Evolutionary conservation across 805 yeast genomes (phyloP).

Genomic region (Isabelozyma heimii): DNA sequence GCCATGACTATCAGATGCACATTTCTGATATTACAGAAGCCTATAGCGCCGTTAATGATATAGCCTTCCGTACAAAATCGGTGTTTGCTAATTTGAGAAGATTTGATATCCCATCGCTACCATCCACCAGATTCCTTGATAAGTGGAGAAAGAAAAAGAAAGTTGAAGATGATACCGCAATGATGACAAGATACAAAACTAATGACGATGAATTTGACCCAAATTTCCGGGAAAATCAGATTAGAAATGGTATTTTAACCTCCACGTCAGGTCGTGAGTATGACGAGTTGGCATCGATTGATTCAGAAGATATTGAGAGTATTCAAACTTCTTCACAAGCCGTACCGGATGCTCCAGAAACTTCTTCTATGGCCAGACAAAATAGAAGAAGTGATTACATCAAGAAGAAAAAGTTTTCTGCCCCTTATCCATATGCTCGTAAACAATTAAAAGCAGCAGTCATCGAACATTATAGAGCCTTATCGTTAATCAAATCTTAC

Average conservation of each 20-base stretch:
- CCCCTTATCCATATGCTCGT: conserved; percentile 64
- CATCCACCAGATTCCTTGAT: conserved; percentile 30
- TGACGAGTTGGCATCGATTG: conserved; percentile 11
- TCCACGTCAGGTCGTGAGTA: background rate
- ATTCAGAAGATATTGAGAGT: conserved; percentile 7
- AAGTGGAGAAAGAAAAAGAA: conserved; percentile 8
- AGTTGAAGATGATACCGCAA: conserved; percentile 3
- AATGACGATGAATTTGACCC: conserved; percentile 19
- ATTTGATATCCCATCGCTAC: conserved; percentile 41
- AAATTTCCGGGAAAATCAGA: conserved; percentile 35
- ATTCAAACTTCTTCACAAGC: background rate
- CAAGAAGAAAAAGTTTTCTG: conserved; percentile 28
- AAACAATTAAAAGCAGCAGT: conserved; percentile 67
- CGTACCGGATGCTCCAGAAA: conserved; percentile 5
- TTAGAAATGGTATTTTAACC: conserved; percentile 30
- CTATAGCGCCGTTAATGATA: conserved; percentile 22
- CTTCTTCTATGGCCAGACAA: conserved; percentile 17
- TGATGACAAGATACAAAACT: conserved; percentile 5
- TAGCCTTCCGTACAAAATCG: conserved; percentile 27
- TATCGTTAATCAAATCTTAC: conserved; percentile 69
- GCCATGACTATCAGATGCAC: conserved; percentile 2
- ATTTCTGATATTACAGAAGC: conserved; percentile 4
- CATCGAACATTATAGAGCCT: conserved; percentile 68
- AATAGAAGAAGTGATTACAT: conserved; percentile 50
- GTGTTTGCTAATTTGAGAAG: conserved; percentile 20